Evolutionary conservation across 495 filamentous ascomycete genomes (phyloP), one percentile per base, ranked within the genome.

Genomic region (Aspergillus sclerotiicarbonarius): DNA sequence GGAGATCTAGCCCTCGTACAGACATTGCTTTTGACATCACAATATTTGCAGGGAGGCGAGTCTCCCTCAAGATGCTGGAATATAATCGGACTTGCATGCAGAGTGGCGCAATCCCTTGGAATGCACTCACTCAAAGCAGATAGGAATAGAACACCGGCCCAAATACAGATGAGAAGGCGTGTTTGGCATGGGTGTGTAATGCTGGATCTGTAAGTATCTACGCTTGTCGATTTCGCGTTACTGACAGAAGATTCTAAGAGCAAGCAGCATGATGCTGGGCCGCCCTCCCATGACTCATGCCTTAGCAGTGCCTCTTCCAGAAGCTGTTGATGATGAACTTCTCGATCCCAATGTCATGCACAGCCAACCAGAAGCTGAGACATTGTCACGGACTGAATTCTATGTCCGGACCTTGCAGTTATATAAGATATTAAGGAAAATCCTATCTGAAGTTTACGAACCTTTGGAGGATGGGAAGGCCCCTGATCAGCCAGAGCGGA

Each of bases 111-210:
- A 55, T 75, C 78, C 1, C 64, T 81, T 0, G 78, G 78, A 5
- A 53, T 81, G 41, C 75, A 81, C 47, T 68, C 75, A 37, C 53
- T 64, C 0, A 61, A 60, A 8, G 61, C 65, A 8, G 54, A 55
- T 33, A 19, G 16, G 6, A 13, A 41, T 9, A 47, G 53, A 8
- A 56, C 65, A 25, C 57, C 63, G 7, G 64, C 65, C 19, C 75
- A 79, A 44, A 63, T 53, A 3, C 75, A 81, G 52, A 71, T 79
- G 16, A 65, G 76, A 21, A 57, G 71, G 35, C 66, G 77, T 6
- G 72, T 71, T 0, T 81, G 78, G 77, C 73, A 80, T 61, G 70
- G 66, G 12, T 81, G 78, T 57, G 71, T 79, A 3, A 67, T 76
- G 18, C 60, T 81, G 60, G 78, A 80, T 43, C 68, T 74, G 76